Conservation (phyloP, 2,329 filamentous ascomycete genomes). For the Neopestalotiopsis sp. region DNA sequence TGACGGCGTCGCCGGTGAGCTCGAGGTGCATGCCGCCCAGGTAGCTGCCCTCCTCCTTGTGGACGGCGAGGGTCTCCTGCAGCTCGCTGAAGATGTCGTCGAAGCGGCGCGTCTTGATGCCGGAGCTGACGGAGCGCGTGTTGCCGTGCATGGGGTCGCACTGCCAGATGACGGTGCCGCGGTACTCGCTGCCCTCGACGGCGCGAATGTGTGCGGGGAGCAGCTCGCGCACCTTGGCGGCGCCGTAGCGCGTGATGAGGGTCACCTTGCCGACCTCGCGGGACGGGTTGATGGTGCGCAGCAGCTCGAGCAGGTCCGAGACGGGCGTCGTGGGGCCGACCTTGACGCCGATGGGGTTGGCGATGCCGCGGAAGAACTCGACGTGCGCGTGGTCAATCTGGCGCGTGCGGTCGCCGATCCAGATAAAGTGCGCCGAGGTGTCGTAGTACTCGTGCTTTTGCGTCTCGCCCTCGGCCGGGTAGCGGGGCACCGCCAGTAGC, state of each 20-base stretch:
- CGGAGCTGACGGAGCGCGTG: conserved; percentile 69
- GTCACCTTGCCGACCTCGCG: conserved; percentile 91
- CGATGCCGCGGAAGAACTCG: conserved; percentile 95
- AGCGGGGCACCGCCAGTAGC: conserved; percentile 63
- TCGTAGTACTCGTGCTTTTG: conserved; percentile 78
- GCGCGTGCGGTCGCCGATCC: conserved; percentile 96
- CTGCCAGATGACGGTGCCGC: conserved; percentile 82
- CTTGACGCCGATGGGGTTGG: conserved; percentile 96
- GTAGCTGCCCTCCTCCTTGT: conserved; percentile 82
- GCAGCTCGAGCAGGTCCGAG: conserved; percentile 76
- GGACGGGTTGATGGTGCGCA: conserved; percentile 83
- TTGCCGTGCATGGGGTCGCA: conserved; percentile 99
- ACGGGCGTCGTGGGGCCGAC: conserved; percentile 85
- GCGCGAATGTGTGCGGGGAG: conserved; percentile 87
- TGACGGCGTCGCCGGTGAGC: conserved; percentile 93
- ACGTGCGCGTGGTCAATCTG: conserved; percentile 94
- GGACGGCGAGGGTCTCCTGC: conserved; percentile 80
- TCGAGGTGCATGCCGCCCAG: conserved; percentile 95
- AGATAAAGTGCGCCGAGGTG: conserved; percentile 95
- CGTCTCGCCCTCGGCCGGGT: conserved; percentile 31
- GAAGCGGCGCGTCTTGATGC: conserved; percentile 93
- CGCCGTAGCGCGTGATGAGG: conserved; percentile 93
- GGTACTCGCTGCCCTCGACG: conserved; percentile 78
- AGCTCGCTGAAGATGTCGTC: conserved; percentile 88
- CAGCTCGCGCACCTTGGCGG: conserved; percentile 73